Percentiles rank a stretch among this genome's conserved stretches.
phyloP scores from a whole-genome alignment of 2,329 filamentous ascomycete species.

The Didymella lethalis region DNA sequence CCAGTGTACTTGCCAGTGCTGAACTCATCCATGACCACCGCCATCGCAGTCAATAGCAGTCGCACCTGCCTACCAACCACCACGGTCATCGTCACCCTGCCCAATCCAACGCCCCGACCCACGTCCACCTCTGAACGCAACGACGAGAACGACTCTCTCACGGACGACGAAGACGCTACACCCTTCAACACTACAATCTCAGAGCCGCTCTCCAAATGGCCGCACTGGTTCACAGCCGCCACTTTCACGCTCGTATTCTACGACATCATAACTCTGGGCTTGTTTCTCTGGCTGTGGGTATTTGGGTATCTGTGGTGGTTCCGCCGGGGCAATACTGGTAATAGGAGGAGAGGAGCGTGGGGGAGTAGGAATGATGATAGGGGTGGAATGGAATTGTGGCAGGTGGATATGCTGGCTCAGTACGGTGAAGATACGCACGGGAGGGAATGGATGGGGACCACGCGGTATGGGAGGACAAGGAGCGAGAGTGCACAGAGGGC shows the following conservation, averaged over 20 bases:
- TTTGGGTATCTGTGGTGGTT: conserved; percentile 21
- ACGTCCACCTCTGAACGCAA: background rate
- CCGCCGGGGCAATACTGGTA: background rate
- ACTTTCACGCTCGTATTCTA: conserved; percentile 31
- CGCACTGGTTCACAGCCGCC: conserved; percentile 19
- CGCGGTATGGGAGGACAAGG: conserved; percentile 4
- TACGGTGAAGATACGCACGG: background rate
- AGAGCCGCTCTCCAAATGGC: conserved; percentile 8
- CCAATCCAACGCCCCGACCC: background rate
- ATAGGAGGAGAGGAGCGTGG: background rate
- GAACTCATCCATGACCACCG: background rate
- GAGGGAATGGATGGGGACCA: conserved; percentile 3
- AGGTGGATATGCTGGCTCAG: background rate
- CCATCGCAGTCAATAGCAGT: background rate
- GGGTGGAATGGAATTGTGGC: background rate
- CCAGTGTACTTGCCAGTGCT: background rate
- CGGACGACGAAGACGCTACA: background rate
- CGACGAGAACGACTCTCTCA: background rate
- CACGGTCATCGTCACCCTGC: conserved; percentile 2
- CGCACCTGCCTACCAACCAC: conserved; percentile 6
- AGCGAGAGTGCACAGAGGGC: conserved; percentile 3
- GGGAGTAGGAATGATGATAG: background rate
- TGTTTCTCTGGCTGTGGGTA: conserved; percentile 27
- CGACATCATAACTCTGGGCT: conserved; percentile 22
- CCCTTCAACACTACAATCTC: conserved; percentile 2